A percentile compares a stretch with the other conserved stretches of the same genome.
Evolutionary conservation across 169 alveolate species (phyloP).

Genomic region (Cryptosporidium andersoni): DNA sequence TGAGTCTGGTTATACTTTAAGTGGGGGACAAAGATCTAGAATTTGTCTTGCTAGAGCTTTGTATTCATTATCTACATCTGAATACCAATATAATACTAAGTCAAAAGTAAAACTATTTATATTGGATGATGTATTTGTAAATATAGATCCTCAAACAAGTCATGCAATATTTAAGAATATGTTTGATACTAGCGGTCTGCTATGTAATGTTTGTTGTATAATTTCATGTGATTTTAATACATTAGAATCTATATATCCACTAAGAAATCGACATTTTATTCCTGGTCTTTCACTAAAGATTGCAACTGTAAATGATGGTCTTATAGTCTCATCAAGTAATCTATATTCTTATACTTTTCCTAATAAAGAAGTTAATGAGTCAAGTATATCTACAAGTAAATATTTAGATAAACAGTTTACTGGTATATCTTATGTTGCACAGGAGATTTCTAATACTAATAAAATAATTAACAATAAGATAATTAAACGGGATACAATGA

Average conservation of each 20-base stretch:
- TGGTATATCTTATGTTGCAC: too few relatives aligned
- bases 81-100: neutral
- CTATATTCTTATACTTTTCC: neutral
- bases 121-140: conserved; percentile 37
- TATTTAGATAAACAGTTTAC: too few relatives aligned
- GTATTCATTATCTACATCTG: neutral
- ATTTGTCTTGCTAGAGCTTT: conserved; percentile 33
- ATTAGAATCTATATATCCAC: neutral
- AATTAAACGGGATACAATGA: too few relatives aligned
- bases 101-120: neutral
- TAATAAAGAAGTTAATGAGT: neutral
- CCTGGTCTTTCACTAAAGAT: neutral
- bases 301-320: conserved; percentile 15
- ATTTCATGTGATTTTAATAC: neutral
- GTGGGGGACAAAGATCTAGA: conserved; percentile 57
- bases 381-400: too few relatives aligned
- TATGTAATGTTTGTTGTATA: neutral
- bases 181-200: neutral
- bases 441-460: too few relatives aligned
- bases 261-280: too few relatives aligned
- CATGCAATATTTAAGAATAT: conserved; percentile 40
- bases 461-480: too few relatives aligned
- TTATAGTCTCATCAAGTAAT: neutral
- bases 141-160: conserved; percentile 5
- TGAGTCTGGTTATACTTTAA: conserved; percentile 47